A percentile compares a stretch with the other conserved stretches of the same genome.
These are phyloP conservation scores for Blastocystis sp. DNA, from an alignment of 352 stramenopile species.

Conservation along the genomic window DNA sequence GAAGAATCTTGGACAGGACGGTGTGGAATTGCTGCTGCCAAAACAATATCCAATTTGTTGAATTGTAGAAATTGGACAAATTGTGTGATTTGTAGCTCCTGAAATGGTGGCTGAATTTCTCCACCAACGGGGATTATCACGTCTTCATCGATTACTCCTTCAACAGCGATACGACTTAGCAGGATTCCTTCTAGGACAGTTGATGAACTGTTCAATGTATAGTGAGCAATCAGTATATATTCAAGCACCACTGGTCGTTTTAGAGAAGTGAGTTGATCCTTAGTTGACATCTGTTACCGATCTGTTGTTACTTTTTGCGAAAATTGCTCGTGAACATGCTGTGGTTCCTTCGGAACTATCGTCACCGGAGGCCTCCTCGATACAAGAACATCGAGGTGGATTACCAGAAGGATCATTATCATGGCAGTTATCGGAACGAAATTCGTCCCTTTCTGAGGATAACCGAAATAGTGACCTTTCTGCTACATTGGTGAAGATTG, in stretches of 20 bases:
- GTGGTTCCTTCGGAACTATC: neutral
- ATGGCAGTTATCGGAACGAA: neutral
- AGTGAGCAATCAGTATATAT: neutral
- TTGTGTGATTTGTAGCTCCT: neutral
- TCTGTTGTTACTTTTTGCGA: neutral
- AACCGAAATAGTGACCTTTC: neutral
- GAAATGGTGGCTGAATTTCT: constrained; percentile 42
- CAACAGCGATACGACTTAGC: neutral
- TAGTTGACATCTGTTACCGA: neutral
- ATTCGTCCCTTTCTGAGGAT: constrained; percentile 10
- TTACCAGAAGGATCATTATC: neutral
- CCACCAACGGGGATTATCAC: neutral
- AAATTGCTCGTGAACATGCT: neutral
- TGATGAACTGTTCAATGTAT: constrained; percentile 48
- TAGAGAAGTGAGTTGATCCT: neutral
- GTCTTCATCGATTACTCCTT: constrained; percentile 5
- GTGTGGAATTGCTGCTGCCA: neutral
- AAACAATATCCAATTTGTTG: constrained; percentile 20
- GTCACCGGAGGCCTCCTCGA: neutral
- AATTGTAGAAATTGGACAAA: neutral
- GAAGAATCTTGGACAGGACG: constrained; percentile 14
- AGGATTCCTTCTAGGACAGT: neutral
- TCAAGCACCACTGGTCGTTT: neutral
- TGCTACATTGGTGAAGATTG: neutral
- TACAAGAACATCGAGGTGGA: neutral